Evolutionary conservation across 495 filamentous ascomycete species (phyloP), one percentile per base, ranked within the genome.

Genomic region (Echria macrotheca): DNA sequence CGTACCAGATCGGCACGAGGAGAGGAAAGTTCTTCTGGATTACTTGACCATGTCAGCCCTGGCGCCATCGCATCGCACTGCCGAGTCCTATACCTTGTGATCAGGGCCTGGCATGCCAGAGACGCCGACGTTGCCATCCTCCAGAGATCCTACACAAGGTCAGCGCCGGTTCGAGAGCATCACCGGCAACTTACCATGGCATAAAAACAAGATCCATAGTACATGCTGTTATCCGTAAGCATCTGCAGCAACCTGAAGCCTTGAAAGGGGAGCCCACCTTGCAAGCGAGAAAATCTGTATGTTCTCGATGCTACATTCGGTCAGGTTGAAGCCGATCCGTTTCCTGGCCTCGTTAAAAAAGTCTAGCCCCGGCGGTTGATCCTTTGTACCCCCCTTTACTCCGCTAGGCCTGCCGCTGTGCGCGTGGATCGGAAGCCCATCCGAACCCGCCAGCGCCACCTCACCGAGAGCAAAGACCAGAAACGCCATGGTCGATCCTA

Each of bases 321-420:
- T 75, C 25, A 75, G 48, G 25, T 75, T 65, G 57, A 80, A 83
- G 5, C 79, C 79, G 56, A 82, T 72, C 21, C 78, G 66, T 48
- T 69, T 73, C 29, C 79, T 68, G 1, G 77, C 79, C 60, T 82
- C 79, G 52, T 81, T 82, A 57, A 82, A 83, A 18, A 80, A 61
- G 2, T 66, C 65, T 5, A 83, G 55, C 4, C 79, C 79, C 1
- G 79, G 79, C n/a, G 79, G 79, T 11, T 59, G 57, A 9, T 69
- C 64, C 4, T 52, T 43, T 6, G 70, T 60, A 2, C 76, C 76
- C 10, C 79, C 78, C 37, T 73, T 73, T 7, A 81, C 56, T 4
- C 79, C 78, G 50, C 76, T 80, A 5, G 66, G 58, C 5, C 69
- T 66, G 19, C 75, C 74, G 25, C 72, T 66, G 19, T 68, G 50